A percentile compares a stretch with the other conserved stretches of the same genome.
Evolutionary conservation across 345 rosid genomes (phyloP).

Genomic region (Eucalyptus curtisii): DNA sequence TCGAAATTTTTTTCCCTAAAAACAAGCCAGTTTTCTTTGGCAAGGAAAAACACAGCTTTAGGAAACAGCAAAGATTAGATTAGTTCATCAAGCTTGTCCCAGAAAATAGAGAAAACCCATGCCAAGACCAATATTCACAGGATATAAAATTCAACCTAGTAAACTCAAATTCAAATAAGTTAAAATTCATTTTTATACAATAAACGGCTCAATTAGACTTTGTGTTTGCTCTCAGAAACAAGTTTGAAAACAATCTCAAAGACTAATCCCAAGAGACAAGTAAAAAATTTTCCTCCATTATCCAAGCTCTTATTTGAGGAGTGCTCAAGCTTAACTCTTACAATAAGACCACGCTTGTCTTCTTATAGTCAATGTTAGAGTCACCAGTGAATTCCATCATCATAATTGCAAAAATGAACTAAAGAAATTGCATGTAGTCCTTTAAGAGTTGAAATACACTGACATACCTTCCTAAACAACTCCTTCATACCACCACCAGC

Average conservation of each 20-base stretch:
- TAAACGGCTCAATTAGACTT: not conserved
- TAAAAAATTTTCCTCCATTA: not conserved
- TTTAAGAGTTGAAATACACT: not conserved
- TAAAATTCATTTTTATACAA: not conserved
- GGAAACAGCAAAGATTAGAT: not conserved
- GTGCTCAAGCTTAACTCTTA: not conserved
- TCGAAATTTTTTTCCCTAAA: not conserved
- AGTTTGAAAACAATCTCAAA: not conserved
- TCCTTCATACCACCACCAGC: slow-evolving; percentile 99
- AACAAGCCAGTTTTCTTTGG: not conserved
- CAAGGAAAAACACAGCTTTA: not conserved
- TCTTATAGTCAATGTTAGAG: not conserved
- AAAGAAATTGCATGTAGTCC: not conserved
- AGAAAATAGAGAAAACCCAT: not conserved
- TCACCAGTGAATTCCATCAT: not conserved
- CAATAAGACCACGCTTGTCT: not conserved
- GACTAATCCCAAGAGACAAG: not conserved
- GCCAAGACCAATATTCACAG: not conserved
- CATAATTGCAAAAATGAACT: not conserved
- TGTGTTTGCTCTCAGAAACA: not conserved
- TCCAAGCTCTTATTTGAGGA: not conserved
- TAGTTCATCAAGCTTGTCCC: not conserved
- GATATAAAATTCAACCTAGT: not conserved
- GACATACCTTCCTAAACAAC: slow-evolving; percentile 86
- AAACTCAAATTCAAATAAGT: not conserved